phyloP scores from a whole-genome alignment of 495 filamentous ascomycete species.

The Endocarpon pusillum region DNA sequence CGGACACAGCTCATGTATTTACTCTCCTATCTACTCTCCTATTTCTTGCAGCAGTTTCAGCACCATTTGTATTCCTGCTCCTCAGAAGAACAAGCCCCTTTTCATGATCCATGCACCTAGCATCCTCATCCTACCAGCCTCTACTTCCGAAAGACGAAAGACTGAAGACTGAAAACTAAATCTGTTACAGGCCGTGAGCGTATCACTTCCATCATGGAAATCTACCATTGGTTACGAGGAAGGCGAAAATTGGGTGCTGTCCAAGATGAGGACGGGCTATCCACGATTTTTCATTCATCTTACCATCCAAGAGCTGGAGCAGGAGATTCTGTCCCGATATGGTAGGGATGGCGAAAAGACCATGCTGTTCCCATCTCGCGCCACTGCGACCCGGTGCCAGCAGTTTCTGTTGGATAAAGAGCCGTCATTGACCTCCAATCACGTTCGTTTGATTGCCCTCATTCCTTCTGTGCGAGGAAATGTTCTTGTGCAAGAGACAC shows the following conservation, averaged over 20 bases:
- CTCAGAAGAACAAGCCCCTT: neutral
- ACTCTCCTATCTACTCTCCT: constrained; percentile 6
- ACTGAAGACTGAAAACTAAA: constrained; percentile 2
- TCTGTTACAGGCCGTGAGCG: constrained; percentile 64
- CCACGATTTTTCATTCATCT: constrained; percentile 90
- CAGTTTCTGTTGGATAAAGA: constrained; percentile 50
- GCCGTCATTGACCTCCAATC: constrained; percentile 24
- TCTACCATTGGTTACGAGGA: constrained; percentile 87
- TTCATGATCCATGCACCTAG: constrained; percentile 8
- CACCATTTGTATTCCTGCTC: neutral
- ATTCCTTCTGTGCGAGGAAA: constrained; percentile 30
- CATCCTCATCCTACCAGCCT: constrained; percentile 10
- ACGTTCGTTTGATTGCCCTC: constrained; percentile 52
- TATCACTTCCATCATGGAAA: constrained; percentile 87
- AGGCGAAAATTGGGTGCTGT: constrained; percentile 69
- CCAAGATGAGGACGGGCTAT: constrained; percentile 79
- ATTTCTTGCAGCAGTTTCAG: neutral
- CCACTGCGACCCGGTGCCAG: constrained; percentile 48
- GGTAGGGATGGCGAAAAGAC: constrained; percentile 40
- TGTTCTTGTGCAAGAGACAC: constrained; percentile 12
- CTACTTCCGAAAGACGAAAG: constrained; percentile 1
- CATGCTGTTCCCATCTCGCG: constrained; percentile 61
- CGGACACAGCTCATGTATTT: constrained; percentile 38
- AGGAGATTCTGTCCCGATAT: constrained; percentile 44
- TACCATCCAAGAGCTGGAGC: constrained; percentile 56